phyloP scores from a whole-genome alignment of 73 alveolate genomes.

The Paramecium primaurelia region DNA sequence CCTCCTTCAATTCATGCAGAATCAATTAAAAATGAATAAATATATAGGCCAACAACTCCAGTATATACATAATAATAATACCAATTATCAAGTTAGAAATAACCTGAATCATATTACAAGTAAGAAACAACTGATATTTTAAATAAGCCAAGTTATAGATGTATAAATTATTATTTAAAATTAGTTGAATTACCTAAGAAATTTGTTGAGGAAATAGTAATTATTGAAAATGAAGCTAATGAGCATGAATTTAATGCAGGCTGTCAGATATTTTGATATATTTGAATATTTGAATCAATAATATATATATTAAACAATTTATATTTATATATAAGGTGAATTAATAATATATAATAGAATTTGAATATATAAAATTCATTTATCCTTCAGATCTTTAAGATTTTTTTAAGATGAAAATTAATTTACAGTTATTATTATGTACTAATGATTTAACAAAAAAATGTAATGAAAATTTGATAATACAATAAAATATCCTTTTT shows the following conservation, averaged over 20 bases:
- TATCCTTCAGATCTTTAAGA: no score
- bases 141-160: neutral
- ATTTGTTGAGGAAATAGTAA: neutral
- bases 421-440: no score
- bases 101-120: neutral
- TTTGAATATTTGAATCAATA: neutral
- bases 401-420: no score
- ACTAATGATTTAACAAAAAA: no score
- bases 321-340: no score
- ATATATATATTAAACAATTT: neutral
- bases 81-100: neutral
- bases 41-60: neutral
- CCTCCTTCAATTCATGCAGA: neutral
- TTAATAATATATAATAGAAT: no score
- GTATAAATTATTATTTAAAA: neutral
- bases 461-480: no score
- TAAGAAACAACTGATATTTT: neutral
- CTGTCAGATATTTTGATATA: conserved; percentile 5
- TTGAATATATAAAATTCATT: no score
- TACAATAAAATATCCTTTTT: no score
- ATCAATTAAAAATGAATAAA: neutral
- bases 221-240: neutral
- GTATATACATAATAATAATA: neutral
- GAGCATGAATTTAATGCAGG: conserved; percentile 14
- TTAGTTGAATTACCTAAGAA: neutral